A percentile compares a stretch with the other conserved stretches of the same genome.
phyloP scores from a whole-genome alignment of 495 filamentous ascomycete genomes.

The Xylaria cubensis region DNA sequence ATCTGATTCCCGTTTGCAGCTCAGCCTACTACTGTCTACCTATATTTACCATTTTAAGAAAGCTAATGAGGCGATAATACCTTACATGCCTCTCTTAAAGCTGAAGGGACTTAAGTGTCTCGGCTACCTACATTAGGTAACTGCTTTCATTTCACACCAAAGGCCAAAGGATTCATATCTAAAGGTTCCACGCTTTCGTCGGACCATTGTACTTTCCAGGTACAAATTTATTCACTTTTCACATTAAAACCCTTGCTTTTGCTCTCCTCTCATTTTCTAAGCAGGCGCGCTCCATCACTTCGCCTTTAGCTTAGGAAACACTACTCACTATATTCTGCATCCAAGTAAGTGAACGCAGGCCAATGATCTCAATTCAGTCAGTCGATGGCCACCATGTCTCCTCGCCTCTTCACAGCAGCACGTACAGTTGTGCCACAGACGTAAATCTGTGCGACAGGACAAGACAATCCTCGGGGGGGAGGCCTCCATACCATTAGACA shows the following conservation, averaged over 20 bases:
- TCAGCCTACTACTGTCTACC: background rate
- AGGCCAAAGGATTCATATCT: background rate
- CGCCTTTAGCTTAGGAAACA: background rate
- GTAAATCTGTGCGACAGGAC: slow-evolving; percentile 11
- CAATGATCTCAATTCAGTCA: slow-evolving; percentile 12
- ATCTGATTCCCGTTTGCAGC: background rate
- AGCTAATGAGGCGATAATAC: background rate
- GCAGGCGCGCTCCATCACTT: slow-evolving; percentile 7
- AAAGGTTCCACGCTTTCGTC: background rate
- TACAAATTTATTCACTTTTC: background rate
- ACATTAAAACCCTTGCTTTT: background rate
- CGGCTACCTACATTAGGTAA: slow-evolving; percentile 10
- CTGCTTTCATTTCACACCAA: background rate
- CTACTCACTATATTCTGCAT: background rate
- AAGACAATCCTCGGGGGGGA: background rate
- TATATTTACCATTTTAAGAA: background rate
- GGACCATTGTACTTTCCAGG: background rate
- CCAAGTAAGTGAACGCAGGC: slow-evolving; percentile 24
- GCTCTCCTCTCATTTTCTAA: background rate
- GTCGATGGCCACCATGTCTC: slow-evolving; percentile 10
- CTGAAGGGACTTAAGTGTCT: background rate
- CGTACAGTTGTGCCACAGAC: slow-evolving; percentile 6
- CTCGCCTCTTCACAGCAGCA: slow-evolving; percentile 14
- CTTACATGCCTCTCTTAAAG: background rate
- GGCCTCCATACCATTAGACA: background rate